Evolutionary conservation across 2,329 filamentous ascomycete genomes (phyloP).

Genomic region (Colletotrichum simmondsii): DNA sequence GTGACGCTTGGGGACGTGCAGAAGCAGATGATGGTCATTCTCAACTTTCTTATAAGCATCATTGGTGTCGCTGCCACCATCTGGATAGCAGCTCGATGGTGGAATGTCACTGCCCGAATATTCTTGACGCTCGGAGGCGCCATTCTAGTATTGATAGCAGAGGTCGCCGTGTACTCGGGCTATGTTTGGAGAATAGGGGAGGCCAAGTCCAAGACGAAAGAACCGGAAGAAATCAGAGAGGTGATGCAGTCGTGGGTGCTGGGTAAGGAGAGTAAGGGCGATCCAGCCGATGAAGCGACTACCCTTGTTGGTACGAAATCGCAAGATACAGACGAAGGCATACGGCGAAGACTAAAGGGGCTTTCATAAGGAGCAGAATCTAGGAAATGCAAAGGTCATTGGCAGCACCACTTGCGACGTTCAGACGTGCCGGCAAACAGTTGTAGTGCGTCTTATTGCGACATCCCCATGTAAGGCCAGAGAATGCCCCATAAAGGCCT

Average conservation of each 20-base stretch:
- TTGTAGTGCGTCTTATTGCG: too few species aligned
- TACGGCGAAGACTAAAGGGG: slow-evolving; percentile 25
- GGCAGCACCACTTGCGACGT: background rate
- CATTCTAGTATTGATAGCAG: slow-evolving; percentile 76
- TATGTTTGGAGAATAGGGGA: slow-evolving; percentile 79
- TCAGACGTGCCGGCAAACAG: background rate
- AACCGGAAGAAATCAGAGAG: slow-evolving; percentile 72
- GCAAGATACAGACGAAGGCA: slow-evolving; percentile 20
- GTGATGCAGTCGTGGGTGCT: slow-evolving; percentile 79
- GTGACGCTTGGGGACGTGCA: slow-evolving; percentile 79
- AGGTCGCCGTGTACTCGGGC: slow-evolving; percentile 81
- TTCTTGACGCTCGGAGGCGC: slow-evolving; percentile 78
- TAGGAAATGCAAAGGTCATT: background rate
- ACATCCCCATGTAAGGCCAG: background rate
- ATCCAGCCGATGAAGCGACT: slow-evolving; percentile 12
- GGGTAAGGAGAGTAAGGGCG: slow-evolving; percentile 49
- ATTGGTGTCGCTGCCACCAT: slow-evolving; percentile 81
- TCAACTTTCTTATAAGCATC: slow-evolving; percentile 91
- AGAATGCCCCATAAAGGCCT: background rate
- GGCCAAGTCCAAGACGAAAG: slow-evolving; percentile 71
- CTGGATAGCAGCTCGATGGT: slow-evolving; percentile 82
- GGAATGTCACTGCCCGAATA: slow-evolving; percentile 76
- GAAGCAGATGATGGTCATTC: slow-evolving; percentile 83
- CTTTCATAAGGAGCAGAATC: background rate
- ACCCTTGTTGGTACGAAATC: slow-evolving; percentile 19